phyloP scores from a whole-genome alignment of 345 rosid genomes.

The Lumnitzera racemosa region DNA sequence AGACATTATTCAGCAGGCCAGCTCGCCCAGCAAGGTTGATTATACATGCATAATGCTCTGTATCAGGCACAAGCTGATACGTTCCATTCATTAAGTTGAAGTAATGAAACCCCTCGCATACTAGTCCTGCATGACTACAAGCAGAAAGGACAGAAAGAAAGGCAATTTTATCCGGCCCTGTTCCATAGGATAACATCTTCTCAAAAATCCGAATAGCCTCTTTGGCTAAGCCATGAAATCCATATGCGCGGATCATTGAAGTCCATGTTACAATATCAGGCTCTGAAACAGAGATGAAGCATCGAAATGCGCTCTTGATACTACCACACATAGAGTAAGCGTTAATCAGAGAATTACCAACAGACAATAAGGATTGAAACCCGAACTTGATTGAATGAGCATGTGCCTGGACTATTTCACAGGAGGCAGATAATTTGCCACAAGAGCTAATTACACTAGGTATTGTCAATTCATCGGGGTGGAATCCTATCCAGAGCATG shows the following conservation, averaged over 20 bases:
- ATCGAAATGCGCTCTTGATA: constrained; percentile 34
- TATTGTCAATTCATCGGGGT: constrained; percentile 55
- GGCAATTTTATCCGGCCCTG: constrained; percentile 50
- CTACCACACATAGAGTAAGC: constrained; percentile 55
- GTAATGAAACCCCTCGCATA: constrained; percentile 50
- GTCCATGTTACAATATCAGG: constrained; percentile 68
- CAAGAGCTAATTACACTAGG: constrained; percentile 57
- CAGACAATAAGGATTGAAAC: constrained; percentile 26
- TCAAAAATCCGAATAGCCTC: constrained; percentile 38
- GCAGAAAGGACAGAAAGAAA: constrained; percentile 60
- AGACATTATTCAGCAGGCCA: constrained; percentile 56
- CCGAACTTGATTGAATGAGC: constrained; percentile 37
- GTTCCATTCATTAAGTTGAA: constrained; percentile 41
- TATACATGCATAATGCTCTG: constrained; percentile 59
- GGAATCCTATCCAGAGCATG: constrained; percentile 32
- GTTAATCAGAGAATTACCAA: constrained; percentile 46
- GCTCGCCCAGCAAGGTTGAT: constrained; percentile 65
- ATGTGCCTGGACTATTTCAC: constrained; percentile 47
- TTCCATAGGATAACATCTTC: constrained; percentile 35
- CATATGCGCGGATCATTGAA: constrained; percentile 50
- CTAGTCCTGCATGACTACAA: constrained; percentile 60
- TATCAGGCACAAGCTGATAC: constrained; percentile 38
- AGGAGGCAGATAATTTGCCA: constrained; percentile 23
- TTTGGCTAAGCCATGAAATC: constrained; percentile 46
- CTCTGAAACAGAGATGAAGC: constrained; percentile 31